phyloP scores from a whole-genome alignment of 176 grass and related monocot species.

The Luzula sylvatica region DNA sequence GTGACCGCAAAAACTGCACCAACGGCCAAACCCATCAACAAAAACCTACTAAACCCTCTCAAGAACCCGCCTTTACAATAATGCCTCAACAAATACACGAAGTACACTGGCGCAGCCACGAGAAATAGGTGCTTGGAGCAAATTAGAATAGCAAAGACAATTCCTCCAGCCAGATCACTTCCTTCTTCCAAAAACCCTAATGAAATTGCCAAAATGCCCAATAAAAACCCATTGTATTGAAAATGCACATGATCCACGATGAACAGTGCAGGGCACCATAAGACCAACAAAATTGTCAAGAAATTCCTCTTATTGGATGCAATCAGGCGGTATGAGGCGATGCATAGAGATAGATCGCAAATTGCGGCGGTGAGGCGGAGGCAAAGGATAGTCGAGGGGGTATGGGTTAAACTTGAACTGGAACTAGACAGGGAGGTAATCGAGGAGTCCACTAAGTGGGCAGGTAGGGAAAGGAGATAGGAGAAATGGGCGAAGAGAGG shows the following conservation, averaged over 20 bases:
- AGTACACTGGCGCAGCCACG: conserved; percentile 65
- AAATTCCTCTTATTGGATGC: conserved; percentile 21
- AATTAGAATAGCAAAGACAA: conserved; percentile 52
- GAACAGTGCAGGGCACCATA: conserved; percentile 66
- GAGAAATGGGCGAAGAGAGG: conserved; percentile 89
- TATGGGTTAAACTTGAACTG: conserved; percentile 6
- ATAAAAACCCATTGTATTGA: conserved; percentile 71
- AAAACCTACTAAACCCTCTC: conserved; percentile 37
- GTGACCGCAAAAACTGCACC: conserved; percentile 44
- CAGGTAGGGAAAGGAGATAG: conserved; percentile 42
- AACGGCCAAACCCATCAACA: conserved; percentile 49
- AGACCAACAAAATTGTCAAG: conserved; percentile 30
- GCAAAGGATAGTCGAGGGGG: conserved; percentile 32
- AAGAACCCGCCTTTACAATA: conserved; percentile 55
- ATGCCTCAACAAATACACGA: conserved; percentile 69
- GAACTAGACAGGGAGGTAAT: conserved; percentile 32
- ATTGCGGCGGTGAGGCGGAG: conserved; percentile 44
- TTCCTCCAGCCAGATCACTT: conserved; percentile 54
- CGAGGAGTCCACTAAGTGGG: conserved; percentile 32
- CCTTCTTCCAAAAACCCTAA: conserved; percentile 53
- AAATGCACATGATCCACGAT: conserved; percentile 80
- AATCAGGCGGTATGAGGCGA: conserved; percentile 24
- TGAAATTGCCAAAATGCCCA: conserved; percentile 54
- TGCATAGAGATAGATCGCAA: conserved; percentile 36
- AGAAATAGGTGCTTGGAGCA: conserved; percentile 92